Conservation (phyloP, 2,329 filamentous ascomycete species). For the Monosporascus sp. region DNA sequence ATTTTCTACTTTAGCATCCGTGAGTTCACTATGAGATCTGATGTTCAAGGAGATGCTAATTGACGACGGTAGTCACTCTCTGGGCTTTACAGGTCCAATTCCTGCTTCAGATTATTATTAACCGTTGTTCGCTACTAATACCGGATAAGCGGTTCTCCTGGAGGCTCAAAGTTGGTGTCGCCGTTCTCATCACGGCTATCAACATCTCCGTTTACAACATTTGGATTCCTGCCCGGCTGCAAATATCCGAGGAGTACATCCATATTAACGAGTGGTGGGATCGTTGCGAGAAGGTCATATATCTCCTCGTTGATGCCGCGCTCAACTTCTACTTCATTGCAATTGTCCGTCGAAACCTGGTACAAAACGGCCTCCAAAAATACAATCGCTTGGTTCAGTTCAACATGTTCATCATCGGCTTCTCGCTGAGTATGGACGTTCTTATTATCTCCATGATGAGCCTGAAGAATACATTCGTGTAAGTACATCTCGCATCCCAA, state of each 20-base stretch:
- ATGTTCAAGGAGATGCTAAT: too few species aligned
- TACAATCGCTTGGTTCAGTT: conserved; percentile 40
- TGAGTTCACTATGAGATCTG: not conserved
- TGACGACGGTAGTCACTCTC: conserved; percentile 17
- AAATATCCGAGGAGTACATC: conserved; percentile 35
- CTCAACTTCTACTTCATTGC: conserved; percentile 47
- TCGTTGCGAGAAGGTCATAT: conserved; percentile 45
- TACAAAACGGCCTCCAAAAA: conserved; percentile 41
- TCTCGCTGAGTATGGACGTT: conserved; percentile 39
- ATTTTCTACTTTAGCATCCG: not conserved
- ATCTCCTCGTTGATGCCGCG: conserved; percentile 39
- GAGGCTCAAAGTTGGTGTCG: conserved; percentile 38
- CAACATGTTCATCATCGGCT: conserved; percentile 38
- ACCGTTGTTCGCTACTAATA: conserved; percentile 43
- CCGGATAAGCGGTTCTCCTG: conserved; percentile 29
- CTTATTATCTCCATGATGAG: conserved; percentile 38
- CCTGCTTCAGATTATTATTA: conserved; percentile 49
- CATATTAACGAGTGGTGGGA: conserved; percentile 47
- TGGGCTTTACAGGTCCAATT: conserved; percentile 43
- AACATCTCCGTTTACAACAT: conserved; percentile 49
- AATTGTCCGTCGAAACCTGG: conserved; percentile 37
- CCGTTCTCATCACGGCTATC: conserved; percentile 39
- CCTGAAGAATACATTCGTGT: conserved; percentile 37
- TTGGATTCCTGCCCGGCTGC: conserved; percentile 47
- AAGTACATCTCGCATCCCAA: conserved; percentile 1